Base-by-base conservation (phyloP, 305 asterid genomes). In the Lippia alba region DNA sequence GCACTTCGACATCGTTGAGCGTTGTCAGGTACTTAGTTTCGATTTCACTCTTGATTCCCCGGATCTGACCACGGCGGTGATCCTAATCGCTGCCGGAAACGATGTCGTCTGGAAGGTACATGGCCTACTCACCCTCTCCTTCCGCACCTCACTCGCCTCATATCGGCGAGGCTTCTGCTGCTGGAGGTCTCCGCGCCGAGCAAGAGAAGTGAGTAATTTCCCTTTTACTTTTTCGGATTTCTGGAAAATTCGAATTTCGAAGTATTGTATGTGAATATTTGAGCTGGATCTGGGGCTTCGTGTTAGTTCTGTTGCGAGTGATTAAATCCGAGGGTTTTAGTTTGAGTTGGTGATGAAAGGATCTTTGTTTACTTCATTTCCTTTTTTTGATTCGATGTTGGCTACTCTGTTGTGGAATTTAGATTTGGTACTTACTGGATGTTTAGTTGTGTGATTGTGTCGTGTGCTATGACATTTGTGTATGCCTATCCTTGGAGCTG, bases 1-100 rank as follows among this genome's bases (percentile, higher is more conserved):
- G 75, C 92, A 90, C 75, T 90, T 88, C 72, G 92, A 90, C 71
- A 69, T 90, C 60, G 96, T 90, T 20, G 95, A 95, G 67, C 91
- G 96, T 5, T 90, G 95, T 76, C 96, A 90, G 95, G 96, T 88
- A 70, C 20, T 0, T 44, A 18, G 14, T 58, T 24, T 24, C 30
- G 30, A 24, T 24, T 24, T 24, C 2, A 24, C 30, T 24, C 30
- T 24, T 24, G 30, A 24, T 46, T 74, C 24, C 64, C 14, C 57
- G 76, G 76, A 78, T 81, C 82, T 77, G 76, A 63, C 30, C 30
- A 24, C 79, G 76, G 78, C 75, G 56, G 41, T 70, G 12, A 44
- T 51, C 19, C 12, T 51, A 66, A 16, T 48, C 66, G 75, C 72
- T 46, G 64, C 77, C 66, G 65, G 8, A 17, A 24, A 73, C 53